Evolutionary conservation across 192 early-diverging fungal genomes (phyloP).

Genomic region (Lobosporangium transversale): DNA sequence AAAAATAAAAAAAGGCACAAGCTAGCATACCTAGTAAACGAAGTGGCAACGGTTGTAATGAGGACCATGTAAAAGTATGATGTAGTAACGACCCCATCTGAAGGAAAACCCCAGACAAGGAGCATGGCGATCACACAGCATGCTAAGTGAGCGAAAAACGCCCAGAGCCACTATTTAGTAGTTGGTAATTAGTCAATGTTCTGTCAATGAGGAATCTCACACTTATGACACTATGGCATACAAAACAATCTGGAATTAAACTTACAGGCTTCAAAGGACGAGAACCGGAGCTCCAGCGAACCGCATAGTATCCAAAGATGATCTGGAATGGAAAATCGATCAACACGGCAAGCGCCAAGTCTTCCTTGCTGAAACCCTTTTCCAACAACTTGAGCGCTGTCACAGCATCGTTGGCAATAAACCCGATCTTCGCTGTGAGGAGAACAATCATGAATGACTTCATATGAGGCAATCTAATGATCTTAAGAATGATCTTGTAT

Average conservation of each 20-base stretch:
- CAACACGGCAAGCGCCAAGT: slow-evolving; percentile 90
- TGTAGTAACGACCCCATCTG: slow-evolving; percentile 65
- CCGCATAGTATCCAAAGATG: slow-evolving; percentile 97
- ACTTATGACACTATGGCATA: too few relatives aligned
- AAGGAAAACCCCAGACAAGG: slow-evolving; percentile 83
- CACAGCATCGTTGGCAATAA: slow-evolving; percentile 94
- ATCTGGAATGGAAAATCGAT: slow-evolving; percentile 98
- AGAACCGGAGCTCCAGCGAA: slow-evolving; percentile 90
- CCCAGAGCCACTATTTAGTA: slow-evolving; percentile 79
- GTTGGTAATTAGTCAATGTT: neutral
- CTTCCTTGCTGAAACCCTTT: slow-evolving; percentile 94
- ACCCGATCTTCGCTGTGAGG: slow-evolving; percentile 92
- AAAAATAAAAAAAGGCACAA: neutral
- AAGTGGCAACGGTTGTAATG: slow-evolving; percentile 78
- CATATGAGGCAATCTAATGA: slow-evolving; percentile 92
- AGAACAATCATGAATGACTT: slow-evolving; percentile 81
- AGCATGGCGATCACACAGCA: slow-evolving; percentile 87
- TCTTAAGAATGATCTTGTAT: slow-evolving; percentile 92
- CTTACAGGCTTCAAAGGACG: slow-evolving; percentile 84
- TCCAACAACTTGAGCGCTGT: slow-evolving; percentile 95
- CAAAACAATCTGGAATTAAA: too few relatives aligned
- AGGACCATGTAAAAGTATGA: slow-evolving; percentile 86
- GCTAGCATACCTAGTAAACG: slow-evolving; percentile 73
- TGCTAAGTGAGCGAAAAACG: slow-evolving; percentile 86
- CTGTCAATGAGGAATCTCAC: neutral